Evolutionary conservation across 1,139 yeast species (phyloP), one percentile per base, ranked within the genome.

Genomic region (Saccharomyces pastorianus): DNA sequence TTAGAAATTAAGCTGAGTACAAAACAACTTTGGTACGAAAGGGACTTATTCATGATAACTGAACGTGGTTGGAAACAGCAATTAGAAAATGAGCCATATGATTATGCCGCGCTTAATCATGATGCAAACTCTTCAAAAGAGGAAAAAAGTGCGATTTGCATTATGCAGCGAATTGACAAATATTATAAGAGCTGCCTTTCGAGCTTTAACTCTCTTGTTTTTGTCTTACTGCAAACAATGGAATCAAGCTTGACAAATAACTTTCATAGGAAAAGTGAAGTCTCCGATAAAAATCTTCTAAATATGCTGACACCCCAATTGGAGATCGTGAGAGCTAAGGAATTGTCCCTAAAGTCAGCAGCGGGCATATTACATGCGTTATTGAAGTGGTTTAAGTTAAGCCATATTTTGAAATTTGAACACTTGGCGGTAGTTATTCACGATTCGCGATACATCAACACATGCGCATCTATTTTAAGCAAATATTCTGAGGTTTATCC

Each of bases 361-460:
- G 75, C 85, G 0, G 79, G 81, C 2, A 77, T 83, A 1, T 56
- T 89, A 1, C 62, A 73, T 6, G 62, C 80, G 20, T 66, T 93
- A 29, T 68, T 85, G 34, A 78, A 78, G 61, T 93, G 98, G 97
- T 85, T 89, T 67, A 87, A 86, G 64, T 70, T 78, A 11, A 85
- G 83, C 52, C 96, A 93, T 68, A 73, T 89, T 1, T 70, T 90
- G 60, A 91, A 91, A 67, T 83, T 79, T 65, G 95, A 90, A 67
- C 88, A 85, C 64, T 72, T 93, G 13, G 71, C 85, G 1, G 80
- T 89, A 0, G 67, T 93, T 27, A 67, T 93, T 42, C 87, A 86
- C 68, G 99, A 95, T 67, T 80, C 85, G 8, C 81, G 83, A 54
- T 83, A 76, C 61, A 78, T 84, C 56, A 72, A 76, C n/a, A 69